Conservation (phyloP, 2,329 filamentous ascomycete species). For the Penicillium janthinellum region DNA sequence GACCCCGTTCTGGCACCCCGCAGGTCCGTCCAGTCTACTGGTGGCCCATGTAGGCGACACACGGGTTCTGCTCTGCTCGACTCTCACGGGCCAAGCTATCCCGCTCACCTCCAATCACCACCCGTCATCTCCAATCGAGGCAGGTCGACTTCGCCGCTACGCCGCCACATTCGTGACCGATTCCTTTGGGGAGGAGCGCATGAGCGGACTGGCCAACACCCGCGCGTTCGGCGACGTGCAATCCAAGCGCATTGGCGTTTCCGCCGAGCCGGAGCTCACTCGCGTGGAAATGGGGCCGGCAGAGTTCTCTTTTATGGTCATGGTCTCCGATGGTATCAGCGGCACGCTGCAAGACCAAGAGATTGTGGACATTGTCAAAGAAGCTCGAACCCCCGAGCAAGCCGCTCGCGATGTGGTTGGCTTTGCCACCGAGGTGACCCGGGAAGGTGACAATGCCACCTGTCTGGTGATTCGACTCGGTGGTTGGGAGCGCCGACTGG, state of each 20-base stretch:
- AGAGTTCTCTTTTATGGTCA: conserved; percentile 84
- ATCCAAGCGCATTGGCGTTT: conserved; percentile 89
- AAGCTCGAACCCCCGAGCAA: conserved; percentile 86
- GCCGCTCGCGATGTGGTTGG: conserved; percentile 76
- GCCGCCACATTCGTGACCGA: conserved; percentile 87
- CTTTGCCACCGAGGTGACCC: conserved; percentile 83
- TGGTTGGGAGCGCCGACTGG: conserved; percentile 64
- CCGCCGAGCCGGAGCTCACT: conserved; percentile 86
- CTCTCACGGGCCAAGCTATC: conserved; percentile 74
- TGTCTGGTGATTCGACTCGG: conserved; percentile 64
- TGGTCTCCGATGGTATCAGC: conserved; percentile 86
- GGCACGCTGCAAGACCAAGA: conserved; percentile 88
- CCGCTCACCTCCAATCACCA: conserved; percentile 91
- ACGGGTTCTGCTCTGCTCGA: conserved; percentile 85
- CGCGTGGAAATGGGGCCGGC: conserved; percentile 78
- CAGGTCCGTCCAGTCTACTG: conserved; percentile 77
- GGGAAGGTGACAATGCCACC: conserved; percentile 65
- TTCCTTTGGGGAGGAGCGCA: conserved; percentile 95
- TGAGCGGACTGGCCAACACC: conserved; percentile 89
- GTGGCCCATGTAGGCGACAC: conserved; percentile 94
- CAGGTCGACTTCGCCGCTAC: conserved; percentile 79
- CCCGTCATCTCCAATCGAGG: conserved; percentile 82
- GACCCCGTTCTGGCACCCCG: conserved; percentile 92
- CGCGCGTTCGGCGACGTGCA: conserved; percentile 91
- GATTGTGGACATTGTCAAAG: conserved; percentile 93